Conservation (phyloP, 2,329 filamentous ascomycete species). For the Colletotrichum chlorophyti region DNA sequence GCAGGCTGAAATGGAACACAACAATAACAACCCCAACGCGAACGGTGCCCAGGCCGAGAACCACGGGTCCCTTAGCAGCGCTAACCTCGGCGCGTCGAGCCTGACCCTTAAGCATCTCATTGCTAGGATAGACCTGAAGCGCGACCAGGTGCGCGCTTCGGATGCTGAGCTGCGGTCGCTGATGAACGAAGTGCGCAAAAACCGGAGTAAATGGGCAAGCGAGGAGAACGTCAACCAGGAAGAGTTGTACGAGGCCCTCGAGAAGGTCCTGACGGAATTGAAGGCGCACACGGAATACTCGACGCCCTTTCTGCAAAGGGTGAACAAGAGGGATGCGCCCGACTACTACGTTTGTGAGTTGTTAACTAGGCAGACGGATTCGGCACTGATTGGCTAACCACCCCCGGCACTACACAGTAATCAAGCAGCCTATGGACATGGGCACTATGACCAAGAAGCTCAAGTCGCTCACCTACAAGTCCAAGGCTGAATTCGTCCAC, state of each 20-base stretch:
- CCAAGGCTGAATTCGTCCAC: slow-evolving; percentile 91
- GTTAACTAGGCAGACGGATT: slow-evolving; percentile 8
- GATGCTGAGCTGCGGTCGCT: slow-evolving; percentile 90
- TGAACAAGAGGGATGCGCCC: slow-evolving; percentile 96
- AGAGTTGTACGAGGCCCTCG: slow-evolving; percentile 93
- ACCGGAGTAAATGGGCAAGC: slow-evolving; percentile 97
- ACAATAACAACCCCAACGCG: slow-evolving; percentile 56
- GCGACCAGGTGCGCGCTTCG: slow-evolving; percentile 87
- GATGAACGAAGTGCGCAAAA: slow-evolving; percentile 98
- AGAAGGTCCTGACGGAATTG: slow-evolving; percentile 95
- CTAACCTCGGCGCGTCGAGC: slow-evolving; percentile 94
- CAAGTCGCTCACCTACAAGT: slow-evolving; percentile 79
- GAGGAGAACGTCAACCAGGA: slow-evolving; percentile 98
- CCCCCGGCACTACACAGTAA: slow-evolving; percentile 61
- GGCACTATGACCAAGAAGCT: slow-evolving; percentile 99
- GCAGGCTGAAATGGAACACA: slow-evolving; percentile 89
- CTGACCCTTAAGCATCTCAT: slow-evolving; percentile 97
- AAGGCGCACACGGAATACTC: slow-evolving; percentile 98
- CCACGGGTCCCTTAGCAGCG: slow-evolving; percentile 88
- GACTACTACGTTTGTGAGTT: slow-evolving; percentile 89
- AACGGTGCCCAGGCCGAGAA: slow-evolving; percentile 64
- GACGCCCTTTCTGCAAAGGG: slow-evolving; percentile 90
- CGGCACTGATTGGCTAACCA: slow-evolving; percentile 31
- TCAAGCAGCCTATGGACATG: slow-evolving; percentile 97
- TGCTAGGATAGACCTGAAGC: slow-evolving; percentile 91